Evolutionary conservation across 805 yeast genomes (phyloP).

Genomic region (Starmerella vitae): DNA sequence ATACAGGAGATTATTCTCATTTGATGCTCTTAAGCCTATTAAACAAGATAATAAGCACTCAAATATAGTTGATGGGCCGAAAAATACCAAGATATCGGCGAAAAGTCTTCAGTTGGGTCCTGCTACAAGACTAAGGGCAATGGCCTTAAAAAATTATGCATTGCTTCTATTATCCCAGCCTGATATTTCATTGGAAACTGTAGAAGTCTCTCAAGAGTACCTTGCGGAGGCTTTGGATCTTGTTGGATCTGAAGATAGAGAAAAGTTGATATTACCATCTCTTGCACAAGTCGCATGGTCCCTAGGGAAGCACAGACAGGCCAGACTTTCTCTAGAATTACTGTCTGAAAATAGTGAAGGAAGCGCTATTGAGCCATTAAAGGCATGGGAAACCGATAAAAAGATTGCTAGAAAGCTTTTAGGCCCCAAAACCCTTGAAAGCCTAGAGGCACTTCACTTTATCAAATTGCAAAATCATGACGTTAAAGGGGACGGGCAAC

Average conservation of each 20-base stretch:
- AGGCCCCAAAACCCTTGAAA: conserved; percentile 15
- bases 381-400: conserved; percentile 6
- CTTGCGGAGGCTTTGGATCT: conserved; percentile 16
- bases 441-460: conserved; percentile 11
- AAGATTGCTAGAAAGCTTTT: conserved; percentile 2
- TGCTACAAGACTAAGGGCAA: conserved; percentile 56
- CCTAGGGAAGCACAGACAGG: conserved; percentile 12
- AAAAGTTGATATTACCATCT: conserved; percentile 12
- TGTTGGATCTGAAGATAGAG: conserved; percentile 15
- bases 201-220: conserved; percentile 8
- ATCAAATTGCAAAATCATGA: conserved; percentile 2
- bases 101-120: conserved; percentile 23
- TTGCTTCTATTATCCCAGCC: conserved; percentile 40
- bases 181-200: conserved; percentile 7
- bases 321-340: conserved; percentile 18
- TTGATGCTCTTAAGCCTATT: conserved; percentile 44
- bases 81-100: not conserved
- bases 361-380: conserved; percentile 13
- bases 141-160: conserved; percentile 73
- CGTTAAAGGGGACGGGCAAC: not conserved
- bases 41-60: not conserved
- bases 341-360: conserved; percentile 14
- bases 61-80: not conserved
- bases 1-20: conserved; percentile 51
- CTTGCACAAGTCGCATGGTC: conserved; percentile 12